phyloP scores from a whole-genome alignment of 2,329 filamentous ascomycete genomes.

The Dothideomycetes sp. region DNA sequence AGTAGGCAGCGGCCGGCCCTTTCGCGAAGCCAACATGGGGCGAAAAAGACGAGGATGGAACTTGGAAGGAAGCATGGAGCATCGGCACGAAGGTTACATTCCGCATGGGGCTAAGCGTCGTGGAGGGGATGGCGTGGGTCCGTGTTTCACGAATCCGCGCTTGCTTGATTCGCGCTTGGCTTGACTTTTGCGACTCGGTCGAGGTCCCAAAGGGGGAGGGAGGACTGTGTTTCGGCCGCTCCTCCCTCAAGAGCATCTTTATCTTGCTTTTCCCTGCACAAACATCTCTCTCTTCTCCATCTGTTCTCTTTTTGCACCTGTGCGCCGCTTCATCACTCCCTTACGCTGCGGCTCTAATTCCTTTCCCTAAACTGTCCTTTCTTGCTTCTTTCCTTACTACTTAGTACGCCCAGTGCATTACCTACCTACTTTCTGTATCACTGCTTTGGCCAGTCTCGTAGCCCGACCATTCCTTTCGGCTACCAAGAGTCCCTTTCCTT shows the following conservation, averaged over 20 bases:
- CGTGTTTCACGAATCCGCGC: no score
- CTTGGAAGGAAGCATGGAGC: no score
- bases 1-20: no score
- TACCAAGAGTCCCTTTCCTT: constrained; percentile 9
- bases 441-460: constrained; percentile 13
- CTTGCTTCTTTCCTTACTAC: constrained; percentile 1
- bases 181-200: no score
- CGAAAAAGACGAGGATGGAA: no score
- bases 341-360: constrained; percentile 8
- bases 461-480: constrained; percentile 10
- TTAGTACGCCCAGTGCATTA: background rate
- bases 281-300: constrained; percentile 7
- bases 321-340: constrained; percentile 13
- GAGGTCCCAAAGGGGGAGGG: constrained; percentile 10
- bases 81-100: no score
- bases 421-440: background rate
- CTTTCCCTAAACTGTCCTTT: background rate
- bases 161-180: no score
- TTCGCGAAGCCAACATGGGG: no score
- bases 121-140: no score
- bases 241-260: constrained; percentile 7
- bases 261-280: constrained; percentile 8
- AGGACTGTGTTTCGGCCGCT: constrained; percentile 11
- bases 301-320: constrained; percentile 5
- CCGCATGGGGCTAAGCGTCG: no score